These are phyloP conservation scores for Dictyostelium firmibasis DNA, from an alignment of 78 protist genomes.

Conservation along the genomic window DNA sequence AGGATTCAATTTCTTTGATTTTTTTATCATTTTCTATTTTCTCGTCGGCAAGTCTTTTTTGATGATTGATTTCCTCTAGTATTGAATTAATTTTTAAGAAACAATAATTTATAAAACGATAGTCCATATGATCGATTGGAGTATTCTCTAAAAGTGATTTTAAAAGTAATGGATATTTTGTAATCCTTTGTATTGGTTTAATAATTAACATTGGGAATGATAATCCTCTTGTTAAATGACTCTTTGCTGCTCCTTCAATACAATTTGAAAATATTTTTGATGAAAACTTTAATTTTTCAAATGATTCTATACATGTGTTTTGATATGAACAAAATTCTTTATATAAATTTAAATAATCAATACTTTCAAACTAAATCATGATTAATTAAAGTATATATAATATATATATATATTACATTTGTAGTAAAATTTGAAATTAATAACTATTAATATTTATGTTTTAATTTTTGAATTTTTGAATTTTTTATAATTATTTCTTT, in stretches of 20 bases:
- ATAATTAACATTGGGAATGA: conserved; percentile 61
- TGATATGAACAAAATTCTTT: conserved; percentile 44
- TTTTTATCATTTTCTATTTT: conserved; percentile 20
- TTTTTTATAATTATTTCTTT: too few species aligned
- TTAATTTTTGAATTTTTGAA: too few species aligned
- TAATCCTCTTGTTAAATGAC: conserved; percentile 38
- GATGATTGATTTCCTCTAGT: conserved; percentile 35
- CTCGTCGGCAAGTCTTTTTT: conserved; percentile 48
- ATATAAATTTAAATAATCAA: conserved; percentile 50
- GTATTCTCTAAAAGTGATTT: conserved; percentile 55
- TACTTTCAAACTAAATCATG: conserved; percentile 23
- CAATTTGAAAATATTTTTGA: conserved; percentile 29
- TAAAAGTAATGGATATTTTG: conserved; percentile 58
- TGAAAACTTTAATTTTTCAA: conserved; percentile 28
- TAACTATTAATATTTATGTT: too few species aligned
- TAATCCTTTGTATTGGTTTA: conserved; percentile 67
- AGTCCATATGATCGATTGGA: conserved; percentile 40
- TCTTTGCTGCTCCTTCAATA: conserved; percentile 33
- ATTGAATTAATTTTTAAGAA: conserved; percentile 19
- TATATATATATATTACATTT: too few species aligned
- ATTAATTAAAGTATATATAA: neutral
- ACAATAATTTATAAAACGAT: neutral
- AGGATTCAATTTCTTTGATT: conserved; percentile 41
- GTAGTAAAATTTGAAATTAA: too few species aligned
- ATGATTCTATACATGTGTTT: conserved; percentile 23